phyloP scores from a whole-genome alignment of 257 asterid species.

The Solanum virginianum region DNA sequence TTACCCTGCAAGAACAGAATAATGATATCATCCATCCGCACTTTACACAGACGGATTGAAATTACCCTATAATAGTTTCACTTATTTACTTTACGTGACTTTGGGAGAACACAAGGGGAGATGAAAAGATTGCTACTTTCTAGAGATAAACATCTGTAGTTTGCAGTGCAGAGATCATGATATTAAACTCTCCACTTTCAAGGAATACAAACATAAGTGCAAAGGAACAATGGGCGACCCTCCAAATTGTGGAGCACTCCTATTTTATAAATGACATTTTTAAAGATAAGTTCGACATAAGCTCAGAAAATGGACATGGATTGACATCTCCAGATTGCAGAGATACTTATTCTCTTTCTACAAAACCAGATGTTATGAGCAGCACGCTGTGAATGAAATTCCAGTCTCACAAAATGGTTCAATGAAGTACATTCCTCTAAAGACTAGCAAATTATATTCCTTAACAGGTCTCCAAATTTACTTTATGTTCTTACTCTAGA shows the following conservation, averaged over 20 bases:
- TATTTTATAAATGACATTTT: not conserved
- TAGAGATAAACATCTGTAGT: not conserved
- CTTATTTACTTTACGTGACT: not conserved
- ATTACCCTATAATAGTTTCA: not conserved
- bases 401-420: not conserved
- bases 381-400: not conserved
- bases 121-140: not conserved
- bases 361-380: not conserved
- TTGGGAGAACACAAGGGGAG: not conserved
- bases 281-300: not conserved
- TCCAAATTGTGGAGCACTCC: not conserved
- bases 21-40: not conserved
- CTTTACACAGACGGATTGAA: not conserved
- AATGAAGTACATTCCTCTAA: not conserved
- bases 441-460: not conserved
- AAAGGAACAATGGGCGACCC: not conserved
- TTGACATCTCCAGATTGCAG: not conserved
- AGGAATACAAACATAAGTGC: not conserved
- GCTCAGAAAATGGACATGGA: not conserved
- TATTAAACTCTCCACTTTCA: not conserved
- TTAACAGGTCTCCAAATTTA: not conserved
- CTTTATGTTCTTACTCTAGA: not conserved
- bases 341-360: not conserved
- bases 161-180: not conserved
- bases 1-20: conserved; percentile 51